Percentiles rank a stretch among this genome's conserved stretches.
Evolutionary conservation across 2,329 filamentous ascomycete genomes (phyloP).

Genomic region (Calonectria ilicicola): DNA sequence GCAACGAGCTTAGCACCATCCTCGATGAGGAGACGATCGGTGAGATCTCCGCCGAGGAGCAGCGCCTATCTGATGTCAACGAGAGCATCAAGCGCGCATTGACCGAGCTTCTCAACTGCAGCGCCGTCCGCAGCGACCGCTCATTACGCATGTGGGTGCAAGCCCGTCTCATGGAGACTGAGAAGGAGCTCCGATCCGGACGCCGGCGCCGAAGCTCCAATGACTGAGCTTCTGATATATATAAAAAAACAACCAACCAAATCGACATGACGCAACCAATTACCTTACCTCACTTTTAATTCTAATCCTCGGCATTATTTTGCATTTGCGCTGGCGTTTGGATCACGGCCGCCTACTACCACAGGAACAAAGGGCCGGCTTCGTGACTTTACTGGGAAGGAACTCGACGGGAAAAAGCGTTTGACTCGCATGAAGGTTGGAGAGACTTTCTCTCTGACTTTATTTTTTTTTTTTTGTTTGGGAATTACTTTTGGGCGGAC

Average conservation of each 20-base stretch:
- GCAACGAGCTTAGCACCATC: constrained; percentile 53
- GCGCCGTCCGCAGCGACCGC: constrained; percentile 62
- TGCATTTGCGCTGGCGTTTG: constrained; percentile 29
- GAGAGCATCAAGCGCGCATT: constrained; percentile 72
- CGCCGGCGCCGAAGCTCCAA: constrained; percentile 60
- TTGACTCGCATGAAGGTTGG: constrained; percentile 1
- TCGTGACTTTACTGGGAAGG: neutral
- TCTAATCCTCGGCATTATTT: constrained; percentile 16
- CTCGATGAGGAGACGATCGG: constrained; percentile 60
- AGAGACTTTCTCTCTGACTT: constrained; percentile 1
- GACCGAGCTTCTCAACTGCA: constrained; percentile 72
- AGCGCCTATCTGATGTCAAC: constrained; percentile 67
- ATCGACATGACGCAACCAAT: neutral
- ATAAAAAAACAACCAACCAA: constrained; percentile 5
- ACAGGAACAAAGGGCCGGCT: neutral
- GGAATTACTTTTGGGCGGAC: constrained; percentile 8
- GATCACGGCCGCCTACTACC: neutral
- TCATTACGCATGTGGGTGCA: constrained; percentile 70
- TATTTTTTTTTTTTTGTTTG: neutral
- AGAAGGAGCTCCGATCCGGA: constrained; percentile 67
- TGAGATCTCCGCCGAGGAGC: constrained; percentile 64
- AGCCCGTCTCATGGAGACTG: constrained; percentile 69
- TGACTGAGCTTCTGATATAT: constrained; percentile 30
- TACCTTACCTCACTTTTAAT: constrained; percentile 8
- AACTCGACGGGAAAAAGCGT: constrained; percentile 17